Conservation (phyloP, 78 protist species). For the Trichosphaerium sp. region DNA sequence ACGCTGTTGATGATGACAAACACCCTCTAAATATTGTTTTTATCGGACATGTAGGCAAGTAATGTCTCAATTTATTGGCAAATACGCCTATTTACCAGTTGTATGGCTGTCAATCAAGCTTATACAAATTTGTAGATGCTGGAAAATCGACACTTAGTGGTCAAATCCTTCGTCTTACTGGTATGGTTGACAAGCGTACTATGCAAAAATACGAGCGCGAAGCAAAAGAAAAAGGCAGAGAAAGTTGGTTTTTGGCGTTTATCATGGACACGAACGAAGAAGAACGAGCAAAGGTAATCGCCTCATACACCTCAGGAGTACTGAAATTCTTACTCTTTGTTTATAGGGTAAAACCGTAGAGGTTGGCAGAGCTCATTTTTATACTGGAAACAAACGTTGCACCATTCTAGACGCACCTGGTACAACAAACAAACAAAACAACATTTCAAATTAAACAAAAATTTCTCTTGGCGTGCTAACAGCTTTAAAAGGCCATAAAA, state of each 20-base stretch:
- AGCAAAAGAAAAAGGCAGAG: slow-evolving; percentile 87
- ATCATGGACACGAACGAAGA: slow-evolving; percentile 88
- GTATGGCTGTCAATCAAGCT: not conserved
- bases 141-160: slow-evolving; percentile 94
- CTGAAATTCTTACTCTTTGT: not conserved
- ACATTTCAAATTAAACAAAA: no score
- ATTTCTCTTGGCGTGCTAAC: no score
- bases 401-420: slow-evolving; percentile 98
- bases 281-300: slow-evolving; percentile 81
- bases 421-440: slow-evolving; percentile 28
- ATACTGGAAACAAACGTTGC: slow-evolving; percentile 65
- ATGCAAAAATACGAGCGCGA: slow-evolving; percentile 89
- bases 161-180: slow-evolving; percentile 68
- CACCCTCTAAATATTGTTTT: slow-evolving; percentile 81
- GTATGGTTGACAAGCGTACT: slow-evolving; percentile 89
- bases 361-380: slow-evolving; percentile 88
- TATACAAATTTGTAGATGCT: slow-evolving; percentile 54
- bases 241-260: slow-evolving; percentile 84
- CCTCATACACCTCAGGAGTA: not conserved
- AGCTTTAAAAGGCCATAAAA: slow-evolving; percentile 35
- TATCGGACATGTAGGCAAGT: slow-evolving; percentile 84
- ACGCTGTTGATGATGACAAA: slow-evolving; percentile 34
- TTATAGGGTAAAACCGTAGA: slow-evolving; percentile 70
- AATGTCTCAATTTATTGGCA: not conserved
- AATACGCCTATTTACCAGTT: not conserved